Percentiles rank a stretch among this genome's conserved stretches.
phyloP scores from a whole-genome alignment of 768 basidiomycete species.

The Hortiboletus flavorubellus region DNA sequence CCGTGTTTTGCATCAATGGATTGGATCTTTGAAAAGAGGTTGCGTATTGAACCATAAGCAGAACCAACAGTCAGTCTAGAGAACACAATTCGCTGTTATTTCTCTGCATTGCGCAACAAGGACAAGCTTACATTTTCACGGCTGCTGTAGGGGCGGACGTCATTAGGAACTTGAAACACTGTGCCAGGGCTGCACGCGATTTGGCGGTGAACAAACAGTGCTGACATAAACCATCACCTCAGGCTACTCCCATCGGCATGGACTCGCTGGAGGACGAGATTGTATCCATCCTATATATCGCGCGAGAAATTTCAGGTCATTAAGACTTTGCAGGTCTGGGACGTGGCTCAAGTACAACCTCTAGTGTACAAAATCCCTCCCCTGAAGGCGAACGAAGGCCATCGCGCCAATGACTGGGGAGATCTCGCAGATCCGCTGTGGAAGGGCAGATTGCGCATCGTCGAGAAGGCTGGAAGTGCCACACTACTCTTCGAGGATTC shows the following conservation, averaged over 20 bases:
- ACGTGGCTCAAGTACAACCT: slow-evolving; percentile 19
- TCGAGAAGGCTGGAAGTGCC: slow-evolving; percentile 70
- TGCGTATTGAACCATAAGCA: slow-evolving; percentile 65
- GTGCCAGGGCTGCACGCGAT: neutral
- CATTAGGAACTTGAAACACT: slow-evolving; percentile 11
- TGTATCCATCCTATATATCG: slow-evolving; percentile 85
- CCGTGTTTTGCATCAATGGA: slow-evolving; percentile 89
- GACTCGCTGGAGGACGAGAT: slow-evolving; percentile 71
- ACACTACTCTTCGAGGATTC: slow-evolving; percentile 77
- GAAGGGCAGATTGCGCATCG: slow-evolving; percentile 87
- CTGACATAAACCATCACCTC: slow-evolving; percentile 25
- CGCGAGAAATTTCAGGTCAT: slow-evolving; percentile 86
- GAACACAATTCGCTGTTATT: neutral
- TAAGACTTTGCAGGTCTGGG: slow-evolving; percentile 13
- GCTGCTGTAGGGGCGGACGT: slow-evolving; percentile 17
- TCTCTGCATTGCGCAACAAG: neutral
- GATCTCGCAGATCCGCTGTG: slow-evolving; percentile 79
- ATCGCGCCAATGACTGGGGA: slow-evolving; percentile 92
- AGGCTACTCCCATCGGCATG: slow-evolving; percentile 33
- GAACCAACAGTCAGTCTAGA: slow-evolving; percentile 76
- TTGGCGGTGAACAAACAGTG: neutral
- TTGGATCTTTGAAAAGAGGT: slow-evolving; percentile 78
- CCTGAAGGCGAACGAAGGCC: slow-evolving; percentile 80
- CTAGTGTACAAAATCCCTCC: slow-evolving; percentile 91
- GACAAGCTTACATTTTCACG: slow-evolving; percentile 33